A percentile compares a stretch with the other conserved stretches of the same genome.
Evolutionary conservation across 2,329 filamentous ascomycete genomes (phyloP).

Genomic region (Phaeomoniella chlamydospora): DNA sequence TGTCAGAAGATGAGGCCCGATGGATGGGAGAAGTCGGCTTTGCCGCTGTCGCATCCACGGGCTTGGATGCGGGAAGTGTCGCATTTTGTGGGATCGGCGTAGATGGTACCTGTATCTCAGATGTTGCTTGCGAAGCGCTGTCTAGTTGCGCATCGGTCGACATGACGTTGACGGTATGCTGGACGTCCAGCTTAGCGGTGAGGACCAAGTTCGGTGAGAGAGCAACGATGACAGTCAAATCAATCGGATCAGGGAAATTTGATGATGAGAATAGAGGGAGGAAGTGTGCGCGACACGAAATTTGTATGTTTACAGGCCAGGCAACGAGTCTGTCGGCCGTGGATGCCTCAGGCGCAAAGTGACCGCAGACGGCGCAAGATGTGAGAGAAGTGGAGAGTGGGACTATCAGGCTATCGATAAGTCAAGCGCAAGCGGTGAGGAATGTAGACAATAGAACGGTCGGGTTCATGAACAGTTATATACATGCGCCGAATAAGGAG

Average conservation of each 20-base stretch:
- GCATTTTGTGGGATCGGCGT: conserved; percentile 2
- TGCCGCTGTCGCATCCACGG: not conserved
- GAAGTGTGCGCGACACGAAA: not conserved
- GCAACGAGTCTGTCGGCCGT: not conserved
- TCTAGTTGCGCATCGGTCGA: not conserved
- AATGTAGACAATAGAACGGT: not conserved
- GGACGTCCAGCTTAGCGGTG: conserved; percentile 13
- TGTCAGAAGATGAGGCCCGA: conserved; percentile 31
- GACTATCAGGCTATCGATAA: not conserved
- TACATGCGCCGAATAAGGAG: not conserved
- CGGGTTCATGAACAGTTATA: not conserved
- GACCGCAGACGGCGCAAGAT: not conserved
- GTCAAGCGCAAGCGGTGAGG: not conserved
- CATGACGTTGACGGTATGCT: conserved; percentile 1
- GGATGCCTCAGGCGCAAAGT: not conserved
- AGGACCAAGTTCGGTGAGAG: no score
- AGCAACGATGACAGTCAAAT: no score
- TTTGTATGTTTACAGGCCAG: not conserved
- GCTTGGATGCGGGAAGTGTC: not conserved
- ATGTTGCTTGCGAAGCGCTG: conserved; percentile 1
- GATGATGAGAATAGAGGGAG: not conserved
- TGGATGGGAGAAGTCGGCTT: conserved; percentile 22
- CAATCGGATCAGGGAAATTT: no score
- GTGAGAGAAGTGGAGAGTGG: not conserved
- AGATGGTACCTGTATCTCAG: conserved; percentile 2